Base-by-base conservation (phyloP, 768 basidiomycete species). In the Jaapia argillacea region DNA sequence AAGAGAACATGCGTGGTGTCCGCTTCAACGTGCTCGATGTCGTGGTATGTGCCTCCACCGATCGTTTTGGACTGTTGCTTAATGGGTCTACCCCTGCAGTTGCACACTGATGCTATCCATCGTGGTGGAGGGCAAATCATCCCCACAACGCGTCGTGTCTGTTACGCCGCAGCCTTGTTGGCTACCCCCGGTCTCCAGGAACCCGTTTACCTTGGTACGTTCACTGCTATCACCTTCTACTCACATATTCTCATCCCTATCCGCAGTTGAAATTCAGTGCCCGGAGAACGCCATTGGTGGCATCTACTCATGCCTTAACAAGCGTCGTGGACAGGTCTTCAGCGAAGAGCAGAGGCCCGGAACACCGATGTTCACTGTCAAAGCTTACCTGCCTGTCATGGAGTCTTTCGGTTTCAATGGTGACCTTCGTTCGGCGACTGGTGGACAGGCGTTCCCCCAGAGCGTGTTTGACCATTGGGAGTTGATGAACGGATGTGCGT, bases 281-380 rank as follows among this genome's bases (percentile, higher is more conserved):
- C 96, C 93, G 44, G 94, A 96, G 65, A 87, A 77, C 61, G 93
- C 88, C 47, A 94, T 97, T 53, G 94, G 93, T 66, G 93, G 94
- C 73, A 89, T 98, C 67, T 97, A 97, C 81, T 77, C 74, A 43
- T 77, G 76, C 50, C 66, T 91, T 69, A 98, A 96, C 80, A 90
- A 85, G 71, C 87, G 92, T 60, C 88, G 93, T 78, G 94, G 94
- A 51, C 92, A 96, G 63, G 94, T 99, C 49, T 94, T 93, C 78
- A 86, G 85, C 54, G 88, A 97, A 67, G 94, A 97, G 67, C 96
- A 98, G 69, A 74, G 93, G 57, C 72, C 81, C 3, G 94, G 96
- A 70, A 99, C 96, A 14, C 96, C 96, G 50, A 96, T 97, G 91
- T 94, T 94, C 82, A 98, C 85, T 38, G 85, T 99, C 68, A 98